Evolutionary conservation across 352 stramenopile genomes (phyloP), one percentile per base, ranked within the genome.

Genomic region (Pythium volutum): DNA sequence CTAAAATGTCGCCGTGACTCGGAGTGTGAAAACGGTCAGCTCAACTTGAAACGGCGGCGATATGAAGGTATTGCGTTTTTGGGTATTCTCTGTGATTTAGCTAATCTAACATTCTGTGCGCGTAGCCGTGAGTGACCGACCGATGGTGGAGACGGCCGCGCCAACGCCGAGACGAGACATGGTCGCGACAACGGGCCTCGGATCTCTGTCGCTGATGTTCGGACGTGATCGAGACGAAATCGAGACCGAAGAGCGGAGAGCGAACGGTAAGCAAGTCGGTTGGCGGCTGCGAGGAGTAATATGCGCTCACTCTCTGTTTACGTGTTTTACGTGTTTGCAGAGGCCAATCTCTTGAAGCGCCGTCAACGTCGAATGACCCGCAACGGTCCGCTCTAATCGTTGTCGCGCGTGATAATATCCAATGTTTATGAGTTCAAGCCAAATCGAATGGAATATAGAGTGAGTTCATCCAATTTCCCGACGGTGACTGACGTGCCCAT

Each of bases 301-400:
- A 9, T 33, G 38, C 26, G 42, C 33, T 55, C 14, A 55, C 22
- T 45, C 20, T 34, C 9, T 25, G 18, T 43, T 43, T 41, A 11
- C 31, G 31, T 26, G 11, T 42, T n/a, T 29, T 16, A 23, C 26
- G n/a, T 26, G 11, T 42, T 20, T 55, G 42, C 45, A 62, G 55
- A 62, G 55, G 55, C 55, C 4, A 62, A 62, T 23, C 33, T 62
- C 2, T 22, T 62, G 20, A 62, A 62, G 55, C 55, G 55, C 16
- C 55, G 55, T 39, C 55, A 62, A 25, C 43, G 55, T 43, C 54
- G 42, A 53, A 51, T 53, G 54, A 61, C 34, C 20, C 54, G 54
- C 25, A 61, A 61, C 52, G 52, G 49, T 14, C 27, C 18, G 16
- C 41, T 27, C 16, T 48, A 15, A 27, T 29, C 22, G 8, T 14